Conservation (phyloP, 2,329 filamentous ascomycete genomes). For the Aspergillus piperis region DNA sequence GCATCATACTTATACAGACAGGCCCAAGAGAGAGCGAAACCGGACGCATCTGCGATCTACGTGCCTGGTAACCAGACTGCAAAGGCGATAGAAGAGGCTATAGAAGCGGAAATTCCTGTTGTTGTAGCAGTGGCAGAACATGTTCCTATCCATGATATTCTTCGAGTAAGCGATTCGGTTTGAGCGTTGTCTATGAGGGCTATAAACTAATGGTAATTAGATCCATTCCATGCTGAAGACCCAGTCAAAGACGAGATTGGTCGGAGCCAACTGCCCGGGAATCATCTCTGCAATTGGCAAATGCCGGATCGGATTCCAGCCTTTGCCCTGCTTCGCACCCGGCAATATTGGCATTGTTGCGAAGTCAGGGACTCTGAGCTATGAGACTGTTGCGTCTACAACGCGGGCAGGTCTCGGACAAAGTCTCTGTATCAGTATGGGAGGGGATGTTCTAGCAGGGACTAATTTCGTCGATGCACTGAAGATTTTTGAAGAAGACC, state of each 20-base stretch:
- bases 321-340: constrained; percentile 68
- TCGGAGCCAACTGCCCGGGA: constrained; percentile 79
- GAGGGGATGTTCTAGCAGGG: constrained; percentile 72
- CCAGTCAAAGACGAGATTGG: constrained; percentile 70
- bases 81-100: constrained; percentile 74
- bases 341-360: constrained; percentile 74
- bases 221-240: constrained; percentile 71
- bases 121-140: constrained; percentile 80
- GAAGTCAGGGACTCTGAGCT: constrained; percentile 79
- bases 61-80: constrained; percentile 74
- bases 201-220: constrained; percentile 33
- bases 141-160: constrained; percentile 75
- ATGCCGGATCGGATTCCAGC: constrained; percentile 76
- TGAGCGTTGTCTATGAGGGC: background rate
- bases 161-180: constrained; percentile 56
- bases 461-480: constrained; percentile 74
- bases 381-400: constrained; percentile 75
- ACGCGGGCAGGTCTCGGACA: constrained; percentile 74
- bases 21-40: constrained; percentile 70
- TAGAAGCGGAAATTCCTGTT: constrained; percentile 74
- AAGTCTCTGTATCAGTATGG: constrained; percentile 75
- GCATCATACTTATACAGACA: constrained; percentile 25
- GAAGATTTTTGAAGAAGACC: constrained; percentile 65
- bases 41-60: constrained; percentile 77
- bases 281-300: constrained; percentile 73